These are phyloP conservation scores for Rhodotorula graminis DNA, from an alignment of 768 basidiomycete genomes.

Conservation along the genomic window DNA sequence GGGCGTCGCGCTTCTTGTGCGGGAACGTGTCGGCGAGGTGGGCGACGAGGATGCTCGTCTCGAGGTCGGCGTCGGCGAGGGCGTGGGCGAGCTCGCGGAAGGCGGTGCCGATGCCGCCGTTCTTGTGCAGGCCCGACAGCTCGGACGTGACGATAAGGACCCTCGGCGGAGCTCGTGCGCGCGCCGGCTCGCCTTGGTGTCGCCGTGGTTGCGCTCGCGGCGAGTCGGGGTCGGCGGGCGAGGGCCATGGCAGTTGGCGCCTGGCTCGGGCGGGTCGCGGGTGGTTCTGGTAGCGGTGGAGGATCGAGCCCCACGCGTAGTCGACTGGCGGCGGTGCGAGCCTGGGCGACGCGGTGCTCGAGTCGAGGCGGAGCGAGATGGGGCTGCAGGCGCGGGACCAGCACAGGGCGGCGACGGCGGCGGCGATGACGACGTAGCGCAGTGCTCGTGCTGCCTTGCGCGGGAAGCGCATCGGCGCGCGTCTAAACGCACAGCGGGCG, in stretches of 20 bases:
- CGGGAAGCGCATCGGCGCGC: not conserved
- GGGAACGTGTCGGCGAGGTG: slow-evolving; percentile 27
- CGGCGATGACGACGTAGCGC: slow-evolving; percentile 17
- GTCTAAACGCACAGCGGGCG: not conserved
- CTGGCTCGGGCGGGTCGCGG: slow-evolving; percentile 1
- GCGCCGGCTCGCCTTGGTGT: too few relatives aligned
- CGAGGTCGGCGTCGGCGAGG: slow-evolving; percentile 17
- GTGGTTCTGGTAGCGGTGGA: slow-evolving; percentile 39
- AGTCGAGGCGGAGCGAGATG: not conserved
- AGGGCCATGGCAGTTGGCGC: slow-evolving; percentile 12
- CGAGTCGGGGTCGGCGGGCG: too few relatives aligned
- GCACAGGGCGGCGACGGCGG: slow-evolving; percentile 12
- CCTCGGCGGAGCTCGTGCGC: not conserved
- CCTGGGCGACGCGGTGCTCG: not conserved
- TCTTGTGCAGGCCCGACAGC: slow-evolving; percentile 37
- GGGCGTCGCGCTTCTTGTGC: not conserved
- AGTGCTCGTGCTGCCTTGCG: slow-evolving; percentile 8
- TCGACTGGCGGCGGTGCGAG: slow-evolving; percentile 10
- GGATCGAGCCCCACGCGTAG: slow-evolving; percentile 34
- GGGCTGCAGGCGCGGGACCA: slow-evolving; percentile 10
- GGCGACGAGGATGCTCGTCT: slow-evolving; percentile 31
- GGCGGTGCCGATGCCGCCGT: slow-evolving; percentile 38
- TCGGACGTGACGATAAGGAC: slow-evolving; percentile 36
- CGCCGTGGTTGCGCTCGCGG: too few relatives aligned
- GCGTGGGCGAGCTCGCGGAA: slow-evolving; percentile 29